Evolutionary conservation across 2,329 filamentous ascomycete genomes (phyloP), one percentile per base, ranked within the genome.

Genomic region (Colletotrichum sansevieriae): DNA sequence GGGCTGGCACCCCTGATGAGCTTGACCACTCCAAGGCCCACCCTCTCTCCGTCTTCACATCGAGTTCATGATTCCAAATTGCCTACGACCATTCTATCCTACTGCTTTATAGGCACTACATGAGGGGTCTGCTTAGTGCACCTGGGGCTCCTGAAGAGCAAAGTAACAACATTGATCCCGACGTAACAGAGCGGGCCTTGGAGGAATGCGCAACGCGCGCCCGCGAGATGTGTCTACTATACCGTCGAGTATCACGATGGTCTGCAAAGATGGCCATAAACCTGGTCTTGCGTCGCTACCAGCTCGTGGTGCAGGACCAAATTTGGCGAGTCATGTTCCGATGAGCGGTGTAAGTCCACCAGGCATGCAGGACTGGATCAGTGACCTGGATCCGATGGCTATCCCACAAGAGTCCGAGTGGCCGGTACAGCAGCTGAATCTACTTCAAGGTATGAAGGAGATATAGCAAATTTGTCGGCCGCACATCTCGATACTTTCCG

Each of bases 21-120:
- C 74, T 76, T 2, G 70, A 72, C 22, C 64, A 59, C 54, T 60
- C 54, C 1, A 49, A 37, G n/a, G 41, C 62, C 10, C 58, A 70
- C 22, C 68, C 71, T 8, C 64, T 76, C 4, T 76, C 76, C 0
- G 75, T 79, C 2, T 82, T 80, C 65, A 75, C 78, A 0, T 80
- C 79, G 0, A 66, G 67, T 6, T 75, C 77, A 12, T 82, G 80
- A 80, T 82, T 82, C 54, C 66, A 74, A 3, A 72, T 82, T 1
- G 78, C 77, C 1, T 81, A 81, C 54, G 71, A 80, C 63, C 76
- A 82, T 63, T 78, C 79, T 1, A 76, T 82, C 22, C 72, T 82
- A 5, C 71, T 81, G 3, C 71, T 83, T 2, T 81, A 82, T 59
- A 75, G 79, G 1, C 71, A 73, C 22, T 72, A 72, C 64, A 76